Conservation (phyloP, 2,329 filamentous ascomycete genomes). For the Penicillium sclerotigenum region DNA sequence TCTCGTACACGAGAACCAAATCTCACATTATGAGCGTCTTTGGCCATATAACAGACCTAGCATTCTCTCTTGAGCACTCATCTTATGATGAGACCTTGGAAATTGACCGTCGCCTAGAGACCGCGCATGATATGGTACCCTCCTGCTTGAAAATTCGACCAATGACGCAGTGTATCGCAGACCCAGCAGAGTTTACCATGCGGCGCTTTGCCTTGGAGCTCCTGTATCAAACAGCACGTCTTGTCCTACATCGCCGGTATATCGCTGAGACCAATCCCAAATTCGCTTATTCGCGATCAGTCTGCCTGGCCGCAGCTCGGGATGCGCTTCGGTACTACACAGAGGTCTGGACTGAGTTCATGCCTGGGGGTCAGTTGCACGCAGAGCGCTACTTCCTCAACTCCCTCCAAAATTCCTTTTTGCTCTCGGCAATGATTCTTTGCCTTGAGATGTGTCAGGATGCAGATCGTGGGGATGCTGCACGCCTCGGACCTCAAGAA, state of each 20-base stretch:
- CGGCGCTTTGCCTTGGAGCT: slow-evolving; percentile 52
- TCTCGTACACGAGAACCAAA: slow-evolving; percentile 39
- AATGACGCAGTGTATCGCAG: slow-evolving; percentile 43
- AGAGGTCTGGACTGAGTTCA: slow-evolving; percentile 50
- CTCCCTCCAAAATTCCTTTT: slow-evolving; percentile 57
- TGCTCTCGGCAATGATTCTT: slow-evolving; percentile 60
- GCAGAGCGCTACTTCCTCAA: slow-evolving; percentile 57
- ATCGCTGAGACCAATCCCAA: slow-evolving; percentile 42
- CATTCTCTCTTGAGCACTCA: slow-evolving; percentile 32
- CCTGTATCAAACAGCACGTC: slow-evolving; percentile 51
- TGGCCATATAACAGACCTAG: slow-evolving; percentile 39
- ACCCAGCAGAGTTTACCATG: slow-evolving; percentile 52
- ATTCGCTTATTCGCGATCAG: slow-evolving; percentile 44
- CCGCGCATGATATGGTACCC: slow-evolving; percentile 27
- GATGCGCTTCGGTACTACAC: slow-evolving; percentile 50
- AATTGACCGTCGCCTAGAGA: slow-evolving; percentile 37
- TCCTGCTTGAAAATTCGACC: slow-evolving; percentile 24
- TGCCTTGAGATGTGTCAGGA: slow-evolving; percentile 45
- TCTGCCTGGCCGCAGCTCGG: slow-evolving; percentile 49
- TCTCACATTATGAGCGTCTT: slow-evolving; percentile 35
- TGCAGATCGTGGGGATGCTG: slow-evolving; percentile 10
- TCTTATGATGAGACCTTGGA: slow-evolving; percentile 39
- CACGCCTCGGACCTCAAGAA: slow-evolving; percentile 5
- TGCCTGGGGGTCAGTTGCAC: slow-evolving; percentile 54
- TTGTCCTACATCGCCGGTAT: slow-evolving; percentile 55